Conservation (phyloP, 345 rosid species). For the Erodium maritimum region DNA sequence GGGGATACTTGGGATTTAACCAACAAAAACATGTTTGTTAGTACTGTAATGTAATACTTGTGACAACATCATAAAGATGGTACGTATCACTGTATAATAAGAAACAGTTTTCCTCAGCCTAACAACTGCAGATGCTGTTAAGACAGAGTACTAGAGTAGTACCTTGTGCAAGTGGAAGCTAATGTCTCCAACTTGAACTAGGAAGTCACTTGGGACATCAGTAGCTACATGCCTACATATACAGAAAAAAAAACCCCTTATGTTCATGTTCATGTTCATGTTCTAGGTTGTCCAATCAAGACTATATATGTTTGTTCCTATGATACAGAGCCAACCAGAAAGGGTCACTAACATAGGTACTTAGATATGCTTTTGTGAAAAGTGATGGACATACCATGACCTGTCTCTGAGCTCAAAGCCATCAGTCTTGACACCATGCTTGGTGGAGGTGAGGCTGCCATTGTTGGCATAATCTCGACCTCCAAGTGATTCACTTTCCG, state of each 20-base stretch:
- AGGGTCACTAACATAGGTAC: too few relatives aligned
- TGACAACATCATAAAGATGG: too few relatives aligned
- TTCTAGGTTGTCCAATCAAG: background rate
- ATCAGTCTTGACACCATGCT: constrained; percentile 60
- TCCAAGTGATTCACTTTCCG: constrained; percentile 55
- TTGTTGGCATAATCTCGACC: constrained; percentile 64
- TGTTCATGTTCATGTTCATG: background rate
- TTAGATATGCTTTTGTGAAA: background rate
- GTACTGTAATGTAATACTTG: too few relatives aligned
- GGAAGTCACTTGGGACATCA: constrained; percentile 83
- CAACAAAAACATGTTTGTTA: background rate
- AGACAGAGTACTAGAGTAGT: constrained; percentile 6
- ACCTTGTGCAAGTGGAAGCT: constrained; percentile 93
- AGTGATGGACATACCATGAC: constrained; percentile 50
- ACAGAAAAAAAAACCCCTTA: constrained; percentile 1
- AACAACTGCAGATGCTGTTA: too few relatives aligned
- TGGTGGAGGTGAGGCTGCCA: constrained; percentile 54
- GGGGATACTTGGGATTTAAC: constrained; percentile 59
- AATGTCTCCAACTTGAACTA: constrained; percentile 60
- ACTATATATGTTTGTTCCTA: background rate
- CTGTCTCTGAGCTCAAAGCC: constrained; percentile 81
- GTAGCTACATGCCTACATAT: constrained; percentile 71
- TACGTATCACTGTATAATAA: too few relatives aligned
- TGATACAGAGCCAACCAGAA: background rate
- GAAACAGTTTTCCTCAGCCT: too few relatives aligned